Percentiles rank a stretch among this genome's conserved stretches.
Evolutionary conservation across 208 protist genomes (phyloP).

Genomic region (Herpetomonas samuelpessoai): DNA sequence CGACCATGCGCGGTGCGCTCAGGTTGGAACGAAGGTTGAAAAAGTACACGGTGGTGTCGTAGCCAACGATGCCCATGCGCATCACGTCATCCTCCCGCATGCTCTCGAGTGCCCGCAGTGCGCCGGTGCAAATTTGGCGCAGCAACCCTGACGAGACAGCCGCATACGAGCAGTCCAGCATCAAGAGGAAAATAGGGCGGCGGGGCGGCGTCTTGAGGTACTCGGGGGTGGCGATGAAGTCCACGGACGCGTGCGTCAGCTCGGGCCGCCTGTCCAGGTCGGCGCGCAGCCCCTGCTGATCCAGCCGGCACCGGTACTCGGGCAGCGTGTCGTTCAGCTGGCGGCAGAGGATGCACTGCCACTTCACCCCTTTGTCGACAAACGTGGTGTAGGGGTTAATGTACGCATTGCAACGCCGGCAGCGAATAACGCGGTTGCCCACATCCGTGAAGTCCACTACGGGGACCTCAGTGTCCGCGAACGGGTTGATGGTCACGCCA

Average conservation of each 20-base stretch:
- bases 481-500: constrained; percentile 73
- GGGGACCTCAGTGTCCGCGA: constrained; percentile 51
- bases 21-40: constrained; percentile 83
- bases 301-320: constrained; percentile 80
- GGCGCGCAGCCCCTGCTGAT: constrained; percentile 75
- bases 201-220: constrained; percentile 93
- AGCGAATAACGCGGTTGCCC: constrained; percentile 76
- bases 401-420: constrained; percentile 92
- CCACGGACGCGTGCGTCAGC: constrained; percentile 84
- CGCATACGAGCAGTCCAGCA: constrained; percentile 94
- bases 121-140: constrained; percentile 54
- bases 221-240: constrained; percentile 94
- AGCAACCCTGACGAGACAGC: constrained; percentile 88
- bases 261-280: constrained; percentile 89
- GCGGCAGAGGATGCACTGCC: constrained; percentile 95
- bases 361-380: constrained; percentile 87
- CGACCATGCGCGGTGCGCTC: constrained; percentile 83
- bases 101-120: constrained; percentile 61
- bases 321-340: constrained; percentile 88
- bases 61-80: constrained; percentile 78
- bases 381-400: constrained; percentile 98
- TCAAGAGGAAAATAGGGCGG: constrained; percentile 92
- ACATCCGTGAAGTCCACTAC: constrained; percentile 67
- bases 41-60: constrained; percentile 90
- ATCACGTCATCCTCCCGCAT: constrained; percentile 84